These are phyloP conservation scores for Globisporangium nagaii DNA, from an alignment of 352 stramenopile genomes.

Conservation along the genomic window DNA sequence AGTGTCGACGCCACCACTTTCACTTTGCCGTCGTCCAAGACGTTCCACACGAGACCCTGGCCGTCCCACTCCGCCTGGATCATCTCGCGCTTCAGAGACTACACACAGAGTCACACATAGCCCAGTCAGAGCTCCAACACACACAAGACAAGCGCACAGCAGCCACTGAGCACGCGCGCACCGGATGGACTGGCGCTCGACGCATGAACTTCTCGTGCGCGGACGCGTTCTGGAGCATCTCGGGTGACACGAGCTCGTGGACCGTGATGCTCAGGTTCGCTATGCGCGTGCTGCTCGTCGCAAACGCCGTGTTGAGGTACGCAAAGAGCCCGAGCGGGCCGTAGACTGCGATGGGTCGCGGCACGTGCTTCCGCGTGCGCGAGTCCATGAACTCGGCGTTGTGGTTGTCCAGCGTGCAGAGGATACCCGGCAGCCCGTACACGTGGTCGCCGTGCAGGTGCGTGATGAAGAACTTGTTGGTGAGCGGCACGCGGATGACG, in stretches of 20 bases:
- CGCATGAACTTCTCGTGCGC: conserved; percentile 59
- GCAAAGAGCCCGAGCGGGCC: conserved; percentile 69
- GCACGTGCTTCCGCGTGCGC: conserved; percentile 36
- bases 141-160: conserved; percentile 15
- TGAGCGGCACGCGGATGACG: conserved; percentile 59
- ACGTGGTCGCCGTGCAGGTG: conserved; percentile 86
- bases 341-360: conserved; percentile 65
- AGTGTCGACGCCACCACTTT: conserved; percentile 55
- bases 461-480: conserved; percentile 83
- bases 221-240: conserved; percentile 41
- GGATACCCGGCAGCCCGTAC: conserved; percentile 73
- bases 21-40: conserved; percentile 63
- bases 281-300: conserved; percentile 58
- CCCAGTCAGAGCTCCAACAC: neutral
- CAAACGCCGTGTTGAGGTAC: conserved; percentile 72
- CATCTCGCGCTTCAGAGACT: conserved; percentile 33
- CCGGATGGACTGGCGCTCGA: conserved; percentile 48
- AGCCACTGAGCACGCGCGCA: too few relatives aligned
- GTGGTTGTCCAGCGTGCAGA: conserved; percentile 83
- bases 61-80: conserved; percentile 56
- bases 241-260: conserved; percentile 60
- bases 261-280: conserved; percentile 66
- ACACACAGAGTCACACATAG: too few relatives aligned
- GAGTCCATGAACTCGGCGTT: conserved; percentile 55
- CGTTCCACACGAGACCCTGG: conserved; percentile 59